Base-by-base conservation (phyloP, 2,329 filamentous ascomycete species). In the Venturia nashicola region DNA sequence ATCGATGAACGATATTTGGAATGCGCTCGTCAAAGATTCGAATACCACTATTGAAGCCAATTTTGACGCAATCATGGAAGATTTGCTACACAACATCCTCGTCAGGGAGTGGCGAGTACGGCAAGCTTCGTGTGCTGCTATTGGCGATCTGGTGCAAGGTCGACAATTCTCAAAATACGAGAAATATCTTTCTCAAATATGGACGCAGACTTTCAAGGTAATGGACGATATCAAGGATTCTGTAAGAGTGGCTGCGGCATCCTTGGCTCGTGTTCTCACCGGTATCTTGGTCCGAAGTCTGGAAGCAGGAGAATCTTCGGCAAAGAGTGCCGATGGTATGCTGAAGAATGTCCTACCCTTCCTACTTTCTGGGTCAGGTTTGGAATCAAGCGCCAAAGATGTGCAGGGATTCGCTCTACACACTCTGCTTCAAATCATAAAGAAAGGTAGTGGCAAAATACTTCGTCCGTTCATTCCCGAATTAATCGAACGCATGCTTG, bases 1-100 rank as follows among this genome's bases (percentile, higher is more conserved):
- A 59, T 96, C 93, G 0, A 99, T 99, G 94, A 92, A 96, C 65
- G 91, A 95, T 67, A 97, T 99, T 68, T 99, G 94, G 94, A 92
- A 89, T 70, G 88, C 93, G 0, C 78, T 99, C n/a, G 91, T 97
- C 63, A 96, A 95, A 71, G 91, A 97, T 69, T 84, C 90, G 1
- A 86, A 84, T 20, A 80, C 83, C 0, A 89, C 89, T 0, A 83
- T 97, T 54, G 87, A 94, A 67, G 79, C 81, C 20, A 83, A 97
- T 74, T 97, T 97, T 71, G 88, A 96, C 67, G 84, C 85, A 9
- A 97, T 99, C 69, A 88, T 99, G 79, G 81, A 87, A 11, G 94
- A 99, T 72, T 78, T 97, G 7, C 79, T 99, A 40, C 87, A 86
- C 68, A 95, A 88, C 71, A 89, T 97, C 51, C 75, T 97, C 5